Base-by-base conservation (phyloP, 345 rosid species). In the Gossypium rotundifolium region DNA sequence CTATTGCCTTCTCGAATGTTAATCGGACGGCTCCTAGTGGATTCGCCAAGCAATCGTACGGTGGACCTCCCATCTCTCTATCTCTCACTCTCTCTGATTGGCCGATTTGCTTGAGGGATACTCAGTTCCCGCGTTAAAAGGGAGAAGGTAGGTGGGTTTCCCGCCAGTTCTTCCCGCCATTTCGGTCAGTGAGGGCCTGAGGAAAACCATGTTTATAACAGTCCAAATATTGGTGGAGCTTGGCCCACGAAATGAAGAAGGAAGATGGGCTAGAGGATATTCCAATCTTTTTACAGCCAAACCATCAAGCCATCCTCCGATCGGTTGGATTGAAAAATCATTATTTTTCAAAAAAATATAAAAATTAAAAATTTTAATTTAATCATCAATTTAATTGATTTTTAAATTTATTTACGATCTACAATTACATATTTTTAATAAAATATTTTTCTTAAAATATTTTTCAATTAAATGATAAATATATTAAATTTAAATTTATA, bases 1-100 rank as follows among this genome's bases (percentile, higher is more conserved):
- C 88, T 1, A 91, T 70, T 25, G 94, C 88, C 83, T 87, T 90
- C 65, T 77, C 96, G 81, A 95, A 95, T 4, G 91, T 84, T 66
- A 82, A 84, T 71, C 97, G 88, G 63, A 95, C 93, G 76, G 94
- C 97, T 78, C 96, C 99, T 23, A 93, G 82, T 3, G 99, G 99
- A 77, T 95, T 95, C 48, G 81, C 85, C 20, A 88, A 62, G 85
- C 88, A 91, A 86, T 94, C 99, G 81, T 88, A 92, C 57, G 80
- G 81, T 13, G 87, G 88, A 45, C 99, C 98, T 9, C 85, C 99
- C 98, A 95, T 93, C 65, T 81, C 81, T 53, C 25, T 52, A 12
- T 14, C 17, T 68, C 18, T 13, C 33, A 45, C 17, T 65, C 20
- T 45, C 48, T n/a, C 42, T 27, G 18, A 6, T 60, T 14, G 42